Evolutionary conservation across 2,329 filamentous ascomycete genomes (phyloP), one percentile per base, ranked within the genome.

Genomic region (Ophiostoma australiae): DNA sequence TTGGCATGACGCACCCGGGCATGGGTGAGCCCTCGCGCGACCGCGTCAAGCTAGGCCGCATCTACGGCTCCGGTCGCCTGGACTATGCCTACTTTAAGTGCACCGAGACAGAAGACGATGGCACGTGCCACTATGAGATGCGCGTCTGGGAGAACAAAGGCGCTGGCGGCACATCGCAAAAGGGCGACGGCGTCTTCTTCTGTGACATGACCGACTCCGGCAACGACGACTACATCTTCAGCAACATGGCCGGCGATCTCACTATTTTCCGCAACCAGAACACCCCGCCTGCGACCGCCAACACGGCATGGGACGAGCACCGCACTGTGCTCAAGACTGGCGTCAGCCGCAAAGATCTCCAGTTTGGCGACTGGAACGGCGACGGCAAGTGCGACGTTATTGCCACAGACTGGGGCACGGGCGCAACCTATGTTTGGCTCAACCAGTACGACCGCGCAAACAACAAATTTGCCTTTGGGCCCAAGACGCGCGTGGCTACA

Each of bases 141-240:
- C 69, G 61, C 4, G 66, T 74, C 11, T 75, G 75, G 72, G 70
- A 75, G 65, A 77, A 77, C 69, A 75, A 69, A 2, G 77, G 76
- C 11, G 20, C 6, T 1, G 77, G 75, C 69, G 74, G 73, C n/a
- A 76, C 52, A 15, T 72, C 74, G 23, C 68, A 48, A 13, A n/a
- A 63, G 41, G 76, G 74, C 1, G 78, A 79, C 70, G 78, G 78
- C 1, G 74, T 74, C 31, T 70, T 72, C 20, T 79, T 48, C 6
- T 48, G 44, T 6, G 44, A 48, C 44, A 48, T 48, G 44, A 48
- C 15, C 20, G 44, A 48, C 44, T n/a, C 44, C 6, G 44, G 44
- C 44, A 48, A 48, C 44, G 11, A 48, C 44, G 44, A 48, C 11
- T 77, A 70, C 77, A 76, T 72, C 65, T 75, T 76, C 41, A 73